Evolutionary conservation across 768 basidiomycete species (phyloP).

Genomic region (Gloeopeniophorella convolvens): DNA sequence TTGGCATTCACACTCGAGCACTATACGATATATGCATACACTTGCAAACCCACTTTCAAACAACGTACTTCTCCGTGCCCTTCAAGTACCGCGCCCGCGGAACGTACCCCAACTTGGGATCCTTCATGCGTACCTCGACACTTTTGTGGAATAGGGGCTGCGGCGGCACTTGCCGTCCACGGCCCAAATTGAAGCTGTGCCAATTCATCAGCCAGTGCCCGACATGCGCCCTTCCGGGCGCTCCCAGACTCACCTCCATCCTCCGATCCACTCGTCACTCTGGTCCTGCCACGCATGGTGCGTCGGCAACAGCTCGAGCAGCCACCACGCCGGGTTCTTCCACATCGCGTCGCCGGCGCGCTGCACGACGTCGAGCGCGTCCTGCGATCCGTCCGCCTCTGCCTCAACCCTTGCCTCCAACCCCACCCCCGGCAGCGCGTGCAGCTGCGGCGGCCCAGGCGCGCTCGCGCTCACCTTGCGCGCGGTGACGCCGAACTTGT

Average conservation of each 20-base stretch:
- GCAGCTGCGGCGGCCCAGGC: too few species aligned
- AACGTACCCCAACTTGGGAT: slow-evolving; percentile 41
- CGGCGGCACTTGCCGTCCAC: slow-evolving; percentile 44
- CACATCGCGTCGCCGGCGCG: slow-evolving; percentile 49
- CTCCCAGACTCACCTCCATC: slow-evolving; percentile 52
- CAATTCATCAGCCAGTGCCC: not conserved
- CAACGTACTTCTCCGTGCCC: slow-evolving; percentile 44
- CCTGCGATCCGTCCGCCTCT: not conserved
- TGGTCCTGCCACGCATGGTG: slow-evolving; percentile 50
- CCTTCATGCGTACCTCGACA: slow-evolving; percentile 53
- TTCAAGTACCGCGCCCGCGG: slow-evolving; percentile 49
- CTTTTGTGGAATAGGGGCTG: slow-evolving; percentile 58
- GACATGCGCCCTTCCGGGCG: too few species aligned
- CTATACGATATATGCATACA: too few species aligned
- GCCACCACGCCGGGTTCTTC: slow-evolving; percentile 49
- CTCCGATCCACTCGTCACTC: slow-evolving; percentile 46
- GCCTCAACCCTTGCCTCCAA: not conserved
- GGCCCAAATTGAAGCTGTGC: slow-evolving; percentile 48
- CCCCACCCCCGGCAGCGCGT: not conserved
- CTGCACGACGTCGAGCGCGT: slow-evolving; percentile 32
- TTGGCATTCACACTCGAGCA: too few species aligned
- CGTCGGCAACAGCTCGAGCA: slow-evolving; percentile 60
- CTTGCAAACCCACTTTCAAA: too few species aligned
- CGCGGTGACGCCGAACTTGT: not conserved
- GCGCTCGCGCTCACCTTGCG: not conserved